Conservation (phyloP, 2,329 filamentous ascomycete genomes). For the Colletotrichum musae region DNA sequence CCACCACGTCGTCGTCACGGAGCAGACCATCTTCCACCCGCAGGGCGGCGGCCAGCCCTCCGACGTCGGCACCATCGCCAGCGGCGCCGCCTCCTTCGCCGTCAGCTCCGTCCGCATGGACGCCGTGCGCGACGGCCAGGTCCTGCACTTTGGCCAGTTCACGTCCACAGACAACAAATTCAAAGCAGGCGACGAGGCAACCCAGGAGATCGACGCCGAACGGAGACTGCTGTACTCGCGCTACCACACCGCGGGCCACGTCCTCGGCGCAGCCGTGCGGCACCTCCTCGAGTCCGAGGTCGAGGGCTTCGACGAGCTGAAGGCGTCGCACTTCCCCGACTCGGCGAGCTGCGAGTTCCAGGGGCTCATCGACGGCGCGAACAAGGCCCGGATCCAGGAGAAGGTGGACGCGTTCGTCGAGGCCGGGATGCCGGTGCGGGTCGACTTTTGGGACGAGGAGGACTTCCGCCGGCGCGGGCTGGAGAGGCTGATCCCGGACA, state of each 20-base stretch:
- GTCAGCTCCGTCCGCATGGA: constrained; percentile 72
- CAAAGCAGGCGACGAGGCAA: constrained; percentile 58
- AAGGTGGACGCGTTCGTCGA: constrained; percentile 72
- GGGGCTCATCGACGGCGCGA: constrained; percentile 75
- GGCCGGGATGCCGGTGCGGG: constrained; percentile 70
- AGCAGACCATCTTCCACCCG: constrained; percentile 80
- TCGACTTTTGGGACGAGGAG: constrained; percentile 77
- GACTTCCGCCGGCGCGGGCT: constrained; percentile 70
- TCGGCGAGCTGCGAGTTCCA: constrained; percentile 77
- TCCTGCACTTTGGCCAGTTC: constrained; percentile 78
- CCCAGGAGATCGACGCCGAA: constrained; percentile 71
- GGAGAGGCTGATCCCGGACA: constrained; percentile 69
- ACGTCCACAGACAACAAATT: constrained; percentile 51
- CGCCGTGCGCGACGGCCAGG: constrained; percentile 63
- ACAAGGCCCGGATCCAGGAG: constrained; percentile 73
- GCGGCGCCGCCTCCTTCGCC: constrained; percentile 56
- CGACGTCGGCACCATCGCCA: constrained; percentile 72
- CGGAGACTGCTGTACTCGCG: constrained; percentile 76
- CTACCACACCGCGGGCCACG: constrained; percentile 81
- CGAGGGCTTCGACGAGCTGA: constrained; percentile 73
- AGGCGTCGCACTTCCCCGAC: constrained; percentile 80
- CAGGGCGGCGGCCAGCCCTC: constrained; percentile 83
- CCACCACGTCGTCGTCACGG: constrained; percentile 72
- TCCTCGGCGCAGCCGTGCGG: constrained; percentile 78
- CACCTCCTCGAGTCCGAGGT: constrained; percentile 67